Base-by-base conservation (phyloP, 208 protist species). In the Trypanosomatidae sp. region DNA sequence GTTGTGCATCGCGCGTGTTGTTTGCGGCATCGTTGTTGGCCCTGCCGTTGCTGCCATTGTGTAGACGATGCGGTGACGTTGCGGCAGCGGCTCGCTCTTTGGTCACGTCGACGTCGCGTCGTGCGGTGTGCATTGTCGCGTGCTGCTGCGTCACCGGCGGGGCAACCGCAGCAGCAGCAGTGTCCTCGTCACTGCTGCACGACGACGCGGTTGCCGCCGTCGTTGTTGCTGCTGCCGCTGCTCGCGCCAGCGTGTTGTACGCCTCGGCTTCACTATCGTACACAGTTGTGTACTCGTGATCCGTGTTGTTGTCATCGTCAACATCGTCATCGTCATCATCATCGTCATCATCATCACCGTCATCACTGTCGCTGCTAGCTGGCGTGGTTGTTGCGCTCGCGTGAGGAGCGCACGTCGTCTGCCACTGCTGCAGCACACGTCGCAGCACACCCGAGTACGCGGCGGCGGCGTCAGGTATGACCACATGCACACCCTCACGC, bases 401-500 rank as follows among this genome's bases (percentile, higher is more conserved):
- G 0, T 35, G 38, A 0, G 54, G 21, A 10, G 61, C 53, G 43
- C 79, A 71, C 27, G 30, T 48, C 27, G 64, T 48, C 6, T 49
- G 33, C 79, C 79, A 88, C 37, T 37, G 27, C 1, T 74, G 61
- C 22, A 80, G 42, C 2, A 65, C 73, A 6, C 44, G 57, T 4
- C 68, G 48, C 28, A 88, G 43, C 27, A 88, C 49, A 22, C 39
- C 43, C 3, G 73, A 84, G 56, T 72, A 62, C 18, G 32, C 53
- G 7, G 62, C 61, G 42, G 63, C 62, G 28, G 66, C 41, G 11
- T 63, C 59, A 11, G 60, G 58, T 16, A 88, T 18, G 4, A 48
- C 55, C 33, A 84, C 69, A 16, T 51, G 48, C 6, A 55, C 60
- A 18, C 79, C 79, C 22, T 84, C 74, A 38, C 63, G 64, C 5